Evolutionary conservation across 2,329 filamentous ascomycete genomes (phyloP), one percentile per base, ranked within the genome.

Genomic region (Apiospora pterosperma): DNA sequence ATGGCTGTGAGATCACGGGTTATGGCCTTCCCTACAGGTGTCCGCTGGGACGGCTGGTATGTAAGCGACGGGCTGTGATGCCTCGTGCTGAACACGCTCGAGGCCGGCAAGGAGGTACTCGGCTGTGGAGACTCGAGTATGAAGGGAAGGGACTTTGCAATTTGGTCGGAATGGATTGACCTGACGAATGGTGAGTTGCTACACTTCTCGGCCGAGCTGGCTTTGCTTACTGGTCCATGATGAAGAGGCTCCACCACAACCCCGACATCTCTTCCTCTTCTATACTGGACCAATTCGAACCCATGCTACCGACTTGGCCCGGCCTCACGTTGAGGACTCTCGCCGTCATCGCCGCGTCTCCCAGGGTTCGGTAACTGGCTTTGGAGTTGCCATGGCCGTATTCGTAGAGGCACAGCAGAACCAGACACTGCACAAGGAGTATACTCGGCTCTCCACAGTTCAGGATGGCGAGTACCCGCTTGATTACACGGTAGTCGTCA

Each of bases 171-270:
- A 36, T 62, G 60, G 2, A 62, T 62, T 5, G 38, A 44, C n/a
- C 60, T 62, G 28, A 16, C 25, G 28, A 16, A 34, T 44, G 12
- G 59, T 44, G 19, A 42, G 39, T 48, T 31, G 39, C n/a, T 42
- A 19, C 10, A n/a, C 16, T 28, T 39, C 19, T 16, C 5, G 21
- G 31, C 11, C 10, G 2, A 23, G 2, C 0, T 12, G 58, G 36
- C 0, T 23, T 16, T 25, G 21, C 60, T 34, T 48, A 62, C 60
- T 62, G 60, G 28, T 62, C 60, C 60, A 62, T 42, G 25, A 62
- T 62, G 39, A 62, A 62, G 23, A 62, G 39, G 36, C 60, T 62
- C 60, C 60, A 62, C 60, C 60, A 62, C n/a, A 62, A 19, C 16
- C 60, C 60, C 5, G 60, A 42, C 28, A 42, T 42, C 14, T 62